Evolutionary conservation across 1,284 basidiomycete genomes (phyloP), one percentile per base, ranked within the genome.

Genomic region (Singerocomus inundabilis): DNA sequence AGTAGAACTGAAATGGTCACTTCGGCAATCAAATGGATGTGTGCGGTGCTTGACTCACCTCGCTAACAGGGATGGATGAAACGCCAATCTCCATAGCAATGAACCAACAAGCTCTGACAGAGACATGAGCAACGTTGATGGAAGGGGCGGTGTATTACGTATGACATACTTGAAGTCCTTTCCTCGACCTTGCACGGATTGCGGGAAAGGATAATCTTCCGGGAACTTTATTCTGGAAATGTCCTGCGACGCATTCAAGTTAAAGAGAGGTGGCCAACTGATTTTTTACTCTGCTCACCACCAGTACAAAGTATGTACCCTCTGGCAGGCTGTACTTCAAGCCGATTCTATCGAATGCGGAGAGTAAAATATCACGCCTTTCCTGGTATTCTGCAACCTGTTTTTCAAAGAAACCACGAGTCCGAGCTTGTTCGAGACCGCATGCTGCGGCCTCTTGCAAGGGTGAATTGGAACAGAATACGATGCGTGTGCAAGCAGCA

Each of bases 381-480:
- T 90, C 92, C 12, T 77, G 72, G 69, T 99, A 99, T 67, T 96
- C 88, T 24, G 73, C 64, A 15, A 79, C 66, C 66, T 99, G 95
- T 21, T 69, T 84, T 55, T 82, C 80, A 61, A 98, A 95, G 76
- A 93, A 99, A 38, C 78, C 68, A 52, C 84, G 80, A 57, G 88
- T 70, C 10, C 71, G 70, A 2, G 88, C 92, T 60, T 87, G 77
- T 68, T 92, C 89, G 48, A 97, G 75, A 29, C 94, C 97, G 16
- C 80, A 79, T 1, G 97, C 96, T 16, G 84, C 85, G 13, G 94
- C 94, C 73, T 97, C 94, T 70, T 98, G 93, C 53, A 94, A 74
- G 9, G 91, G 90, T 0, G 91, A 93, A 71, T 95, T 96, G 53
- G 87, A 84, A 71, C 91, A 95, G 73, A 98, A 99, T 16, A 98